These are phyloP conservation scores for Lipomyces yamadae DNA, from an alignment of 805 yeast species.

Conservation along the genomic window DNA sequence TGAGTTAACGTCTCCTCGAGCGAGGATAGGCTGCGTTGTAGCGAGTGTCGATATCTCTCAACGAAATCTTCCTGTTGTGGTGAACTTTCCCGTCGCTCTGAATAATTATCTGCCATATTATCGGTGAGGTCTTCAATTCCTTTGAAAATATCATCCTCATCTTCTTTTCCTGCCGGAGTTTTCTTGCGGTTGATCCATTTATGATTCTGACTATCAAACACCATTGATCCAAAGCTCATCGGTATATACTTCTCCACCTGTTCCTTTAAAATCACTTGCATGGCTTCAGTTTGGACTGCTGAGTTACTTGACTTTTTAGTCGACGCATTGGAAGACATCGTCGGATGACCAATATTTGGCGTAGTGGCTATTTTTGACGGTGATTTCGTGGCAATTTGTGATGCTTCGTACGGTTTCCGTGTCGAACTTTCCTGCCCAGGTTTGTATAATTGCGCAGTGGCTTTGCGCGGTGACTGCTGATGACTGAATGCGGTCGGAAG, in stretches of 20 bases:
- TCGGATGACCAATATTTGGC: not conserved
- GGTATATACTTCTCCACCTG: conserved; percentile 25
- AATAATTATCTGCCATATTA: conserved; percentile 1
- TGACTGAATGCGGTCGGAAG: not conserved
- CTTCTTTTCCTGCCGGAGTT: conserved; percentile 18
- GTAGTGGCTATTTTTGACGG: conserved; percentile 10
- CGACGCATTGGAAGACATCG: conserved; percentile 9
- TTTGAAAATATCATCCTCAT: conserved; percentile 39
- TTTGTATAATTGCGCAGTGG: not conserved
- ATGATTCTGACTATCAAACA: conserved; percentile 34
- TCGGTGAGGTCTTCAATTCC: conserved; percentile 40
- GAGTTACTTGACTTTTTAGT: conserved; percentile 18
- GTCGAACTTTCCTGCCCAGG: not conserved
- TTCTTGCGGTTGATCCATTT: conserved; percentile 34
- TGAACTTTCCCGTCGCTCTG: not conserved
- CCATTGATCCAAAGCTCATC: conserved; percentile 38
- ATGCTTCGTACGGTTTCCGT: not conserved
- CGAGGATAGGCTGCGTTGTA: conserved; percentile 25
- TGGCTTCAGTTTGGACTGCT: conserved; percentile 19
- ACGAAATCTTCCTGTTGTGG: conserved; percentile 25
- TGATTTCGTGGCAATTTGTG: not conserved
- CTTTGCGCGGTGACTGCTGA: not conserved
- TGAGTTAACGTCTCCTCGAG: conserved; percentile 28
- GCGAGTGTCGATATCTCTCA: conserved; percentile 18
- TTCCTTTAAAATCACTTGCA: conserved; percentile 33